phyloP scores from a whole-genome alignment of 805 yeast species.

The Kazachstania viticola region DNA sequence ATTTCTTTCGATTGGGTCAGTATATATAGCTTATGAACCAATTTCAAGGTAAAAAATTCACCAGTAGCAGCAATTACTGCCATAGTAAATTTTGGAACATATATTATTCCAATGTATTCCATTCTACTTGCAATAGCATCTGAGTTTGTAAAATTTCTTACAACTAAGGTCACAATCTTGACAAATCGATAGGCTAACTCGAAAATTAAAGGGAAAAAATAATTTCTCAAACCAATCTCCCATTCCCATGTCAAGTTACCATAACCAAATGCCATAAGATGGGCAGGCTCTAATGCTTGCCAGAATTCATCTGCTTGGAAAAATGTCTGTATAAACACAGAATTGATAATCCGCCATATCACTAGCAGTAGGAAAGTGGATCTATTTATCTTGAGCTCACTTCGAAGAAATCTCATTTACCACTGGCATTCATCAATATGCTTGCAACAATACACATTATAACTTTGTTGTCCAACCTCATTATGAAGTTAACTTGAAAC shows the following conservation, averaged over 20 bases:
- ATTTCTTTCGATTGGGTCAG: constrained; percentile 5
- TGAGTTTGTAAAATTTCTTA: neutral
- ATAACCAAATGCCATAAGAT: constrained; percentile 55
- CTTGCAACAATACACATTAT: no score
- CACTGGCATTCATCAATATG: no score
- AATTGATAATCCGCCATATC: constrained; percentile 44
- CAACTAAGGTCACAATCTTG: neutral
- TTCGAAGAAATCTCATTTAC: no score
- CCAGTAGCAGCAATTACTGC: constrained; percentile 61
- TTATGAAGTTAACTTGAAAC: no score
- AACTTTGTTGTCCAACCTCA: no score
- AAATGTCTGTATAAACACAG: constrained; percentile 55
- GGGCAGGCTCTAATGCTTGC: constrained; percentile 92
- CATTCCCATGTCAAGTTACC: constrained; percentile 96
- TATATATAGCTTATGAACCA: constrained; percentile 29
- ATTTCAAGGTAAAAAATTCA: constrained; percentile 46
- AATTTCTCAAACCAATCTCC: constrained; percentile 62
- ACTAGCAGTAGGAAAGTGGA: constrained; percentile 1
- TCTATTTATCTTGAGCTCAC: no score
- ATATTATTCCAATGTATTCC: constrained; percentile 32
- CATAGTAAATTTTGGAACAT: constrained; percentile 56
- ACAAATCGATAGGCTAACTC: constrained; percentile 21
- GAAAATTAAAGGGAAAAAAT: constrained; percentile 68
- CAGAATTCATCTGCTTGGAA: constrained; percentile 96
- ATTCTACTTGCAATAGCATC: constrained; percentile 11